Conservation (phyloP, 495 filamentous ascomycete species). For the Staphylotrichum tortipilum region DNA sequence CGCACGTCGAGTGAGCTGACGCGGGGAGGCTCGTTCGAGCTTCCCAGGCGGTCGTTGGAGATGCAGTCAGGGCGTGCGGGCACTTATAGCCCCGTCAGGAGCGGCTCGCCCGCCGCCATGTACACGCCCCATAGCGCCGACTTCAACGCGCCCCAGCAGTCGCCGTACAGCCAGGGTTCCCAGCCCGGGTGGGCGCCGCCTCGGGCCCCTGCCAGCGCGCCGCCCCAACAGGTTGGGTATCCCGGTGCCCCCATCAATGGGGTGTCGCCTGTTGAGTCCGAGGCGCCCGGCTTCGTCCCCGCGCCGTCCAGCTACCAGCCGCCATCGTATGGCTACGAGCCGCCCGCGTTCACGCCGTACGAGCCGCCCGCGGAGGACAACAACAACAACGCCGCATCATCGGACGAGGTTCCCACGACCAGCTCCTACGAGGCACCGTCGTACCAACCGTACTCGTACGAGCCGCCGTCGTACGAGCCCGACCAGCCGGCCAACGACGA, state of each 20-base stretch:
- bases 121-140: conserved; percentile 24
- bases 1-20: conserved; percentile 36
- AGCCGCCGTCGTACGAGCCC: conserved; percentile 49
- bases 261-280: not conserved
- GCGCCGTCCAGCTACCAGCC: conserved; percentile 28
- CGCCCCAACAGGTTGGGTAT: conserved; percentile 23
- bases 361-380: conserved; percentile 26
- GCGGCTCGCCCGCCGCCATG: conserved; percentile 14
- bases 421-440: conserved; percentile 44
- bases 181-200: conserved; percentile 11
- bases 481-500: conserved; percentile 34
- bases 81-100: conserved; percentile 27
- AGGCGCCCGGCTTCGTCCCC: conserved; percentile 1
- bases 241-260: conserved; percentile 8
- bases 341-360: conserved; percentile 29
- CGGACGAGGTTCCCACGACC: conserved; percentile 14
- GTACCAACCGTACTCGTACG: conserved; percentile 42
- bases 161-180: conserved; percentile 4
- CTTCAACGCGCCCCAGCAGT: conserved; percentile 10
- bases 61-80: conserved; percentile 27
- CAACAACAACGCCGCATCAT: conserved; percentile 3
- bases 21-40: conserved; percentile 36
- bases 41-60: conserved; percentile 37
- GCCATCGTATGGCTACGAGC: conserved; percentile 35
- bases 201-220: conserved; percentile 5